These are phyloP conservation scores for Quercus tomentella DNA, from an alignment of 331 rosid species.

Conservation along the genomic window DNA sequence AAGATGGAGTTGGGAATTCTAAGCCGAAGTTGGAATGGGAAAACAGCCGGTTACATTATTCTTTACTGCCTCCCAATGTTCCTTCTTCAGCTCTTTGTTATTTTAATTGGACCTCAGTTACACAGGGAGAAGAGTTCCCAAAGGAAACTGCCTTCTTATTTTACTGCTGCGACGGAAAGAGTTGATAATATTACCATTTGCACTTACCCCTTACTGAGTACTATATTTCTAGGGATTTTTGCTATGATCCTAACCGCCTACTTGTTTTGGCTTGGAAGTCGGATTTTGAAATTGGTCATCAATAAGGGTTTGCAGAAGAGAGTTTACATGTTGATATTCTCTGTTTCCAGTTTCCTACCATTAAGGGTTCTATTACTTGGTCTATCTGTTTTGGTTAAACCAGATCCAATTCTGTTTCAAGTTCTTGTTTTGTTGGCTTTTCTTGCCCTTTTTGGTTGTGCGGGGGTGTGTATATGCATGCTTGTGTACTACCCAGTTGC, in stretches of 20 bases:
- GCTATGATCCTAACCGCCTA: constrained; percentile 74
- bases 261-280: constrained; percentile 94
- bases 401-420: constrained; percentile 72
- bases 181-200: constrained; percentile 54
- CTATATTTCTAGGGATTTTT: constrained; percentile 76
- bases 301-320: constrained; percentile 95
- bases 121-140: constrained; percentile 31
- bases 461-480: constrained; percentile 82
- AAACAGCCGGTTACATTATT: constrained; percentile 68
- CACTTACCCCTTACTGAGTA: constrained; percentile 91
- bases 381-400: constrained; percentile 71
- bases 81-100: constrained; percentile 74
- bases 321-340: constrained; percentile 76
- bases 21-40: constrained; percentile 69
- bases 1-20: constrained; percentile 71
- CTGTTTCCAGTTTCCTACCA: constrained; percentile 92
- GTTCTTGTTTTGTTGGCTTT: constrained; percentile 88
- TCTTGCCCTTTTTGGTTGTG: constrained; percentile 77
- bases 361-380: constrained; percentile 91
- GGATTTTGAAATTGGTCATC: constrained; percentile 89
- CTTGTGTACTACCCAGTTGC: constrained; percentile 94
- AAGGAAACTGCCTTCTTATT: constrained; percentile 56
- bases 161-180: constrained; percentile 37
- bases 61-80: constrained; percentile 80
- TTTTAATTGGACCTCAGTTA: constrained; percentile 66